Evolutionary conservation across 1,139 yeast species (phyloP), one percentile per base, ranked within the genome.

Genomic region (Candida pseudocylindracea): DNA sequence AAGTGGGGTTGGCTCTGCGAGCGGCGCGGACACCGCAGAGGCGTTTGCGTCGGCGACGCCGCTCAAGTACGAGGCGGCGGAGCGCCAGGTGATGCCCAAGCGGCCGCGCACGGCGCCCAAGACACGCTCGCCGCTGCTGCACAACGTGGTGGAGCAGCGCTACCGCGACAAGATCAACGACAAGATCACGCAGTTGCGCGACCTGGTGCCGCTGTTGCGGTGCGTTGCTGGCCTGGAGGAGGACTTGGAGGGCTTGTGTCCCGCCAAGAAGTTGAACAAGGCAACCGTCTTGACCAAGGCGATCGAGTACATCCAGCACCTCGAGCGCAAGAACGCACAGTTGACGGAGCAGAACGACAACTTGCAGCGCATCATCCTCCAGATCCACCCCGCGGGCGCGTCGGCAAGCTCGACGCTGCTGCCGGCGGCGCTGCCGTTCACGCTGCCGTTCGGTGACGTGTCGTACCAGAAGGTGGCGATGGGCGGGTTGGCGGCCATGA

Each of bases 111-210:
- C 15, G 32, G 28, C 29, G 8, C 24, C 29, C n/a, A 28, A 28
- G 4, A 24, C 29, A 5, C 29, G 20, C 20, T 15, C 20, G 10
- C 27, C 20, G 29, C 32, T 31, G 32, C 54, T 63, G 6, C 66
- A 60, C 44, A 60, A 59, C 37, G 54, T 60, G 5, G 58, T 60
- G 34, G 66, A 60, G 38, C 66, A 60, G 40, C 40, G 66, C 34
- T 59, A 59, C 43, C 43, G 66, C 36, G 58, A 60, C 43, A 59
- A 57, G 37, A 59, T 60, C 37, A 60, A 59, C 39, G 63, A 58
- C 41, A 56, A 57, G 39, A 59, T 60, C 40, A 50, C 51, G 24
- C 54, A 56, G 12, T 49, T 60, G 29, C 63, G 56, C 39, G 45
- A 54, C 33, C 45, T 55, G 15, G 66, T 60, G 12, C 66, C 66